Percentiles rank a stretch among this genome's conserved stretches.
Evolutionary conservation across 192 early-diverging fungal species (phyloP).

Genomic region (Backusella psychrophila): DNA sequence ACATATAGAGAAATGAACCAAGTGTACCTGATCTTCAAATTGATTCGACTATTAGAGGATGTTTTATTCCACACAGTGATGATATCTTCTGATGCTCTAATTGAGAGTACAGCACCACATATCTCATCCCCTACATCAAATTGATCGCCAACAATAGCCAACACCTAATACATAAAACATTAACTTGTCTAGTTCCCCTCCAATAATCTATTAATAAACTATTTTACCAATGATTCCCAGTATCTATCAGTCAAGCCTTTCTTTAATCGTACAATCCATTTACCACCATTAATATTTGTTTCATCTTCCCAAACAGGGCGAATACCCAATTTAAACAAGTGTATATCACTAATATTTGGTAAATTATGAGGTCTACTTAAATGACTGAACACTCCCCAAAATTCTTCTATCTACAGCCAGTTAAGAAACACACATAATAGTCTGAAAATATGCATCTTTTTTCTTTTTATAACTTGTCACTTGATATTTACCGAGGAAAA

Average conservation of each 20-base stretch:
- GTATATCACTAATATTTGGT: conserved; percentile 85
- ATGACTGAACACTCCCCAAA: conserved; percentile 78
- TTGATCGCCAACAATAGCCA: conserved; percentile 89
- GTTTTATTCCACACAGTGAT: conserved; percentile 93
- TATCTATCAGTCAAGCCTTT: conserved; percentile 90
- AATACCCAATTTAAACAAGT: conserved; percentile 89
- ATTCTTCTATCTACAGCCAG: conserved; percentile 62
- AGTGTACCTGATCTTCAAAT: conserved; percentile 73
- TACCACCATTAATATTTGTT: conserved; percentile 83
- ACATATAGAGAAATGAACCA: neutral
- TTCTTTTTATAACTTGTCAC: neutral
- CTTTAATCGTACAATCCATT: conserved; percentile 93
- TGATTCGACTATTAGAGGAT: conserved; percentile 80
- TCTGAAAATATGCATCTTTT: neutral
- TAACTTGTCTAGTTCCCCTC: neutral
- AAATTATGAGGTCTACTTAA: conserved; percentile 82
- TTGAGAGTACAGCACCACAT: conserved; percentile 91
- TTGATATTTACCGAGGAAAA: conserved; percentile 62
- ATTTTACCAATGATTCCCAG: conserved; percentile 83
- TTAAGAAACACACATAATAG: neutral
- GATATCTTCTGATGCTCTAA: conserved; percentile 91
- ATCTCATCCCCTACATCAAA: conserved; percentile 89
- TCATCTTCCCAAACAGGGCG: conserved; percentile 96
- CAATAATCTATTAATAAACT: neutral
- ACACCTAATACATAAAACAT: conserved; percentile 39